phyloP scores from a whole-genome alignment of 2,329 filamentous ascomycete genomes.

The Didymella pinodella region DNA sequence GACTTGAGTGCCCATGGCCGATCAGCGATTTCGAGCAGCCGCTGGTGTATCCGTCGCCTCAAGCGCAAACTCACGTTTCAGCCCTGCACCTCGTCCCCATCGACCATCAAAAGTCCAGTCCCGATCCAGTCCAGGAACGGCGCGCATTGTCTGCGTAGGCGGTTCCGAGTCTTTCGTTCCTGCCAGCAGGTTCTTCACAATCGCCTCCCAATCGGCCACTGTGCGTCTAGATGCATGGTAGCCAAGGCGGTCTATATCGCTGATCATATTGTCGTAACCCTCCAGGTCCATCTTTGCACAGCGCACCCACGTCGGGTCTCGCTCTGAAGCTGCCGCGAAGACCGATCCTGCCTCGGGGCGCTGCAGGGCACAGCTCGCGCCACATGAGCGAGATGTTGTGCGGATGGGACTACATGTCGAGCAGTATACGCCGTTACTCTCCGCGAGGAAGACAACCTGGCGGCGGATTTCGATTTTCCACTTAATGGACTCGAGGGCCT shows the following conservation, averaged over 20 bases:
- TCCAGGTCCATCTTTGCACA: neutral
- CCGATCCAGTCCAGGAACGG: neutral
- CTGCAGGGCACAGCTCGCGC: neutral
- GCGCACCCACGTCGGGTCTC: neutral
- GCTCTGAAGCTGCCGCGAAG: too few relatives aligned
- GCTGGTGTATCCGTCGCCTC: neutral
- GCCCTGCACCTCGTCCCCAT: neutral
- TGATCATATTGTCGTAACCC: neutral
- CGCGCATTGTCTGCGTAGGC: neutral
- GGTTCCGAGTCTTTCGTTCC: neutral
- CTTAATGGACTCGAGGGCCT: neutral
- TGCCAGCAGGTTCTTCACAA: neutral
- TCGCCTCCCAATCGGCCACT: neutral
- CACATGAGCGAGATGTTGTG: neutral
- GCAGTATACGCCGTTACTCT: neutral
- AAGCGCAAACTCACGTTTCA: slow-evolving; percentile 1
- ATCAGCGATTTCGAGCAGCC: neutral
- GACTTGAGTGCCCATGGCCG: too few relatives aligned
- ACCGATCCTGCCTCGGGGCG: too few relatives aligned
- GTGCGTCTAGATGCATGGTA: neutral
- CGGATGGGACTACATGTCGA: neutral
- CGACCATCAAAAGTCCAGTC: slow-evolving; percentile 1
- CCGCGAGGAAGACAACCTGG: neutral
- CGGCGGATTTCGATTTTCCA: slow-evolving; percentile 2
- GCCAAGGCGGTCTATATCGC: neutral